Evolutionary conservation across 177 flowering plant species (phyloP), one percentile per base, ranked within the genome.

Genomic region (Vitis hybrid): DNA sequence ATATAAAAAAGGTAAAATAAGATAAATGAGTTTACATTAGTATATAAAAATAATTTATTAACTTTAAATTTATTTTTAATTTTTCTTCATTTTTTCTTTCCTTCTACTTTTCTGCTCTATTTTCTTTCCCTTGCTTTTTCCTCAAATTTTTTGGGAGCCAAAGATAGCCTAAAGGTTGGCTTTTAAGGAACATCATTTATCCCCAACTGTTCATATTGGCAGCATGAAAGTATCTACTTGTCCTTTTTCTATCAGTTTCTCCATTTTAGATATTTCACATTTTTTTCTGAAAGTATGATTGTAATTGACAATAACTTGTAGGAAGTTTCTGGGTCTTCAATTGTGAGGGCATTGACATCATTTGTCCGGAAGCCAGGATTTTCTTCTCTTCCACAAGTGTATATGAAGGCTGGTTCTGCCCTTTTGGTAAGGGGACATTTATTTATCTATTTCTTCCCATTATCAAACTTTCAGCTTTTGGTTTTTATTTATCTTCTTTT

Each of bases 311-410:
- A 23, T 60, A 45, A 45, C 56, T 72, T 75, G 26, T 73, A 93
- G 97, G 94, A 84, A 70, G 84, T 91, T 76, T 68, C 89, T 60
- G 94, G 95, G 50, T 77, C 93, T 54, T 80, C 91, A 57, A 75
- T 93, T 54, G 19, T 90, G 48, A 85, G 78, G 72, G 77, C 84
- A n/a, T 69, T 93, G 82, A 72, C 88, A 40, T 72, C 88, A 68
- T 74, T 87, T 67, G 68, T 85, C 57, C 80, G 82, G 40, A 87
- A 82, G 74, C 89, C 89, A n/a, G 90, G 83, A 60, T 84, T 82
- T 71, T 75, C 83, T 77, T 66, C 92, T 55, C 78, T 90, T 68
- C 93, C 98, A 10, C 93, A 85, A 62, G 65, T 23, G 55, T 86
- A 86, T 75, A 64, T 83, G 67, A 91, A 81, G 80, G 92, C 97